Evolutionary conservation across 2,329 filamentous ascomycete genomes (phyloP), one percentile per base, ranked within the genome.

Genomic region (Chaetomium globosum): DNA sequence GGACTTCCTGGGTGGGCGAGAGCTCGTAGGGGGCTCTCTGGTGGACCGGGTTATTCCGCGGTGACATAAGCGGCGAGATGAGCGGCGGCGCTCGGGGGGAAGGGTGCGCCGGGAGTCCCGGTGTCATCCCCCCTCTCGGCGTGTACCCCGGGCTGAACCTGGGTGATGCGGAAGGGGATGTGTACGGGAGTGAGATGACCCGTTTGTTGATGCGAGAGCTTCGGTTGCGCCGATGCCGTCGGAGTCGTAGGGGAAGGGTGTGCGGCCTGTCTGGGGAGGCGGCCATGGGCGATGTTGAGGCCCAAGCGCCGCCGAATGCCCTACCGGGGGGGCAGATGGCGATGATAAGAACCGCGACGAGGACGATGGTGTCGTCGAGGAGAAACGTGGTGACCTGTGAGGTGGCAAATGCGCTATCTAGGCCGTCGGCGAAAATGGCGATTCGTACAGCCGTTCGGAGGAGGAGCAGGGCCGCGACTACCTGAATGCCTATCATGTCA

Each of bases 381-480:
- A 81, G 68, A 69, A 80, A 76, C 30, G 76, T 75, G 16, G 75
- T 73, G 4, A 74, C 59, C 61, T 81, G 72, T 8, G 77, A 80
- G 58, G 79, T 76, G 59, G 79, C 77, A 1, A 80, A 68, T 19
- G 68, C 53, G 33, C 75, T 75, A 4, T 69, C 65, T 10, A 80
- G 67, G 8, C 78, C 80, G 30, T 71, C 71, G 9, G 75, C 72
- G 54, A 81, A 74, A 49, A 81, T 77, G 57, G 78, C 72, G 19
- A 80, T 73, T 13, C 80, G 74, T 59, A 80, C 77, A 59, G 79
- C 72, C 61, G 81, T 76, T 71, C 81, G 75, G 33, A 74, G 69
- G 16, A 82, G 69, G 28, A 83, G 73, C 33, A 82, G 72, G 4
- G 70, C 63, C 0, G 76, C 73, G 10, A 77, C 72, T 5, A 75